These are phyloP conservation scores for Elsinoe perseae DNA, from an alignment of 2,329 filamentous ascomycete species.

Conservation along the genomic window DNA sequence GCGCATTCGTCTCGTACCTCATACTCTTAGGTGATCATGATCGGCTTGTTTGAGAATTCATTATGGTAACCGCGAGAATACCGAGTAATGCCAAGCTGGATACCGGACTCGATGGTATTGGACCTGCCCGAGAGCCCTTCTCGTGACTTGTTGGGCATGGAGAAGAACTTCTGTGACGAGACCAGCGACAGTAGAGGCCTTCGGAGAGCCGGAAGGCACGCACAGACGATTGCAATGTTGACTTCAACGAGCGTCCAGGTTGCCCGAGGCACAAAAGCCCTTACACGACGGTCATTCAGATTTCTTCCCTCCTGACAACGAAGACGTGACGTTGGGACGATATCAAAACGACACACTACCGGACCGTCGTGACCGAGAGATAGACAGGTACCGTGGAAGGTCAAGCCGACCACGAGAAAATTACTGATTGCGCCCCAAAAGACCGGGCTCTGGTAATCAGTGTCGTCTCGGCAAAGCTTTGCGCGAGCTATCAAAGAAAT, in stretches of 20 bases:
- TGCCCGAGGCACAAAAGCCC: conserved; percentile 18
- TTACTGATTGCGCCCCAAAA: too few species aligned
- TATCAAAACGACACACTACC: neutral
- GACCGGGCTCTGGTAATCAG: too few species aligned
- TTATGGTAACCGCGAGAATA: neutral
- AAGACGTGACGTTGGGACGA: neutral
- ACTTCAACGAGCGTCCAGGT: conserved; percentile 26
- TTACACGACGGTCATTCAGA: conserved; percentile 13
- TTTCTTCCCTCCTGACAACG: neutral
- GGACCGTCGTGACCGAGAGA: neutral
- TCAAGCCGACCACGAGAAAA: too few species aligned
- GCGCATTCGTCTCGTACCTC: neutral
- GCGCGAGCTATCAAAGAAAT: too few species aligned
- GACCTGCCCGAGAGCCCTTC: conserved; percentile 1
- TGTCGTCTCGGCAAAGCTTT: too few species aligned
- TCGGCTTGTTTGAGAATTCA: neutral
- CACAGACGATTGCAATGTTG: conserved; percentile 25
- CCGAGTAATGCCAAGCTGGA: neutral
- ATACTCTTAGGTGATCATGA: conserved; percentile 9
- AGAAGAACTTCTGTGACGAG: conserved; percentile 9
- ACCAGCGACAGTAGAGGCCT: conserved; percentile 5
- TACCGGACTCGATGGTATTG: neutral
- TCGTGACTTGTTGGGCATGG: conserved; percentile 9
- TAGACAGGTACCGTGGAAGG: neutral
- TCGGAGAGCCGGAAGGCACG: conserved; percentile 24